A percentile compares a stretch with the other conserved stretches of the same genome.
Evolutionary conservation across 2,329 filamentous ascomycete genomes (phyloP).

Genomic region (Emydomyces testavorans): DNA sequence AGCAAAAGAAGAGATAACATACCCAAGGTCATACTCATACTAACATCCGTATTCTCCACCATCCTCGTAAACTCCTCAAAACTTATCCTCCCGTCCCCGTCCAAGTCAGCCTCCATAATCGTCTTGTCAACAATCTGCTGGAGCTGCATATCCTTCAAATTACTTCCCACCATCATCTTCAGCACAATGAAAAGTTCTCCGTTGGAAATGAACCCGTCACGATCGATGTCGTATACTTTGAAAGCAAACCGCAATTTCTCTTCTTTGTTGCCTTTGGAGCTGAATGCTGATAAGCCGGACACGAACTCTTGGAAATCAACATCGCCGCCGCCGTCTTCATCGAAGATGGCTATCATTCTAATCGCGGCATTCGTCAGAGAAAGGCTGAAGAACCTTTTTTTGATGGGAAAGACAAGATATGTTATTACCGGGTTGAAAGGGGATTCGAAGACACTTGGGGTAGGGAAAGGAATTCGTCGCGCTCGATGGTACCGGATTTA

Average conservation of each 20-base stretch:
- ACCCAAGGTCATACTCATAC: conserved; percentile 58
- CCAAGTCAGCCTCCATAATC: conserved; percentile 97
- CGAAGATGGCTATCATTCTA: conserved; percentile 98
- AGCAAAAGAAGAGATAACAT: conserved; percentile 23
- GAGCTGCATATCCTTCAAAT: conserved; percentile 95
- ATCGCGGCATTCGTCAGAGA: background rate
- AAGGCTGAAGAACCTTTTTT: background rate
- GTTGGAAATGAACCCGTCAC: conserved; percentile 96
- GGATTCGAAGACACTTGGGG: conserved; percentile 97
- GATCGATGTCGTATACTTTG: conserved; percentile 99
- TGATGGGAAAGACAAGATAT: conserved; percentile 16
- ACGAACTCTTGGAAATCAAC: conserved; percentile 99
- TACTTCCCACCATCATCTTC: conserved; percentile 99
- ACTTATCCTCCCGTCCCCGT: conserved; percentile 94
- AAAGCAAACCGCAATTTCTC: conserved; percentile 97
- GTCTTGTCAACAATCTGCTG: conserved; percentile 99
- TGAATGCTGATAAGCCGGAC: conserved; percentile 86
- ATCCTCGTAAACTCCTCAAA: conserved; percentile 99
- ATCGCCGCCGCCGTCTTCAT: conserved; percentile 93
- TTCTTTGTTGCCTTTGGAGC: conserved; percentile 96
- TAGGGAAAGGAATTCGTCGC: conserved; percentile 92
- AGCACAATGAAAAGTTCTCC: conserved; percentile 97
- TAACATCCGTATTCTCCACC: conserved; percentile 83
- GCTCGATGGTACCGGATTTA: conserved; percentile 95
- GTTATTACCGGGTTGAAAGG: conserved; percentile 82